Evolutionary conservation across 495 filamentous ascomycete species (phyloP), one percentile per base, ranked within the genome.

Genomic region (Xylaria sp.): DNA sequence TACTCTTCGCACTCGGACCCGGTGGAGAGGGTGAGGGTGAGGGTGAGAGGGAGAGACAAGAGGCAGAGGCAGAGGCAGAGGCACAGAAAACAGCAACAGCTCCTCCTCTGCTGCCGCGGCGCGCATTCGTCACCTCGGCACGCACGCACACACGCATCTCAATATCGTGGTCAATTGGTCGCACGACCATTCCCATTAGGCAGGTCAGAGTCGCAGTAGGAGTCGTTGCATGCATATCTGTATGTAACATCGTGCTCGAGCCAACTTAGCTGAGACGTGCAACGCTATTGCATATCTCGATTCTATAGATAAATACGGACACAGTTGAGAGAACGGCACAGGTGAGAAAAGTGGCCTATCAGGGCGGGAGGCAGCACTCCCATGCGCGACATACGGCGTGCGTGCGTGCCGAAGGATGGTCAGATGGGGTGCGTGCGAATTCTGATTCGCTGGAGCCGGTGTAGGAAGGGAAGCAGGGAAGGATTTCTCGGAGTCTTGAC

Each of bases 161-260:
- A 50, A 44, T 35, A 70, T 55, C 46, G 31, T 19, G 68, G n/a
- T 31, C 21, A 21, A 35, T 53, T 63, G 44, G 53, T 68, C 26
- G 66, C 66, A 53, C 43, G 44, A 31, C n/a, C 46, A 24, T 33
- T 57, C 46, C 24, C 26, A 35, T 57, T 61, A 57, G 61, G 59
- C 69, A 71, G 61, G 69, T 71, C 69, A 71, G 69, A 65, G 69
- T 71, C 40, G 61, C 19, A 71, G 52, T 71, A 71, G 69, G 69
- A 71, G 48, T 59, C 24, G 33, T 44, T 66, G 69, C 69, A 65
- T 71, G 69, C 69, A 69, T 15, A 69, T 58, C 65, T 71, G 69
- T 61, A 66, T 40, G 69, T 64, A 59, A 71, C 69, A 71, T 71
- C 69, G 69, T 66, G 69, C 69, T 59, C 50, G 24, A 50, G 37